phyloP scores from a whole-genome alignment of 2,329 filamentous ascomycete species.

The Orbilia blumenaviensis region DNA sequence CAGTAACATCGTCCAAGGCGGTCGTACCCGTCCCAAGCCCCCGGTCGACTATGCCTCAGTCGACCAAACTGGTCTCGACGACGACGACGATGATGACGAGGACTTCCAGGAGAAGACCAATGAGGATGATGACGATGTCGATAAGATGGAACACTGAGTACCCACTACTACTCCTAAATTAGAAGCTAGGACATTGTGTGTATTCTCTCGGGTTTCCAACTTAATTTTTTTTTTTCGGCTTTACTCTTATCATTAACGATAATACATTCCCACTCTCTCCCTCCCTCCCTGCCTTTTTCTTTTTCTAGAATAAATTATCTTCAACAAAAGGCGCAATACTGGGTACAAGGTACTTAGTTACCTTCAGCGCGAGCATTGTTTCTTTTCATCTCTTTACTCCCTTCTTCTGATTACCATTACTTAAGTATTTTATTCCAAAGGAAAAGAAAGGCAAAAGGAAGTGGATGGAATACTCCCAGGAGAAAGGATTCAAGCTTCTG shows the following conservation, averaged over 20 bases:
- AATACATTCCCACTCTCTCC: not conserved
- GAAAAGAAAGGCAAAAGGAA: not conserved
- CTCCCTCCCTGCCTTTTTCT: too few relatives aligned
- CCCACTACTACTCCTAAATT: not conserved
- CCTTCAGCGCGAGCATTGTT: not conserved
- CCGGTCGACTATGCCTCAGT: slow-evolving; percentile 19
- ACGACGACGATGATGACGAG: slow-evolving; percentile 40
- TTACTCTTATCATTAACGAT: not conserved
- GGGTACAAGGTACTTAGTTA: not conserved
- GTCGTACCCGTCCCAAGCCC: slow-evolving; percentile 22
- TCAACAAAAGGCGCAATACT: slow-evolving; percentile 18
- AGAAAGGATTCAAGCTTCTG: slow-evolving; percentile 7
- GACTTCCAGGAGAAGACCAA: slow-evolving; percentile 28
- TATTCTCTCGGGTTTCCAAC: not conserved
- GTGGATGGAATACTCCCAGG: not conserved
- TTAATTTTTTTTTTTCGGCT: not conserved
- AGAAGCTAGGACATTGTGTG: not conserved
- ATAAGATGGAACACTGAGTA: slow-evolving; percentile 36
- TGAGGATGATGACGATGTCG: not conserved
- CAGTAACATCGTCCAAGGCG: slow-evolving; percentile 11
- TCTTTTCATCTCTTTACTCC: not conserved
- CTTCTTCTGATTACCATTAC: not conserved
- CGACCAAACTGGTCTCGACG: slow-evolving; percentile 22
- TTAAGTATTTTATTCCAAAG: not conserved
- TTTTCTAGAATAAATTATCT: not conserved